A percentile compares a stretch with the other conserved stretches of the same genome.
Conservation (phyloP, 805 yeast species). For the Kodamaea sagamina region DNA sequence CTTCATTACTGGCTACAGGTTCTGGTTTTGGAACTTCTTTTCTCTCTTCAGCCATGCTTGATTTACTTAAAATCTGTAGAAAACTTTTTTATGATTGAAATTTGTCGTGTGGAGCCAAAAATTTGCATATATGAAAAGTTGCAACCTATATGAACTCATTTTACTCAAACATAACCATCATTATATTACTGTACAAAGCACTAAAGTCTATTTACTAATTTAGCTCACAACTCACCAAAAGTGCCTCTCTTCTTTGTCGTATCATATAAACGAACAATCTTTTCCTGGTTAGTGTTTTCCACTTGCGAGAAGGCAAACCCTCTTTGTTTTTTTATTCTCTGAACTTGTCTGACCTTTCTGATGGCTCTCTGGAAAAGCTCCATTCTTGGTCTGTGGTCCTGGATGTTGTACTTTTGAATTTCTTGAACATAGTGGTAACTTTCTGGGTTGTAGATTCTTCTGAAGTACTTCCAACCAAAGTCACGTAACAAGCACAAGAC, state of each 20-base stretch:
- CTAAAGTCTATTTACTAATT: not conserved
- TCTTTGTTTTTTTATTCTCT: conserved; percentile 95
- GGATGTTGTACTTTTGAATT: conserved; percentile 91
- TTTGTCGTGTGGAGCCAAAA: conserved; percentile 5
- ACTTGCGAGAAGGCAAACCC: conserved; percentile 98
- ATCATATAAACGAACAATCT: conserved; percentile 89
- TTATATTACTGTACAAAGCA: too few relatives aligned
- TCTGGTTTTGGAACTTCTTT: not conserved
- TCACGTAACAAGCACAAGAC: conserved; percentile 81
- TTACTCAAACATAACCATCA: too few relatives aligned
- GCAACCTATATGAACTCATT: too few relatives aligned
- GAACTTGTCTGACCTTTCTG: conserved; percentile 95
- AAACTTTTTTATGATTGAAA: too few relatives aligned
- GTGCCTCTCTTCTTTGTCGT: conserved; percentile 82
- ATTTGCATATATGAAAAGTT: not conserved
- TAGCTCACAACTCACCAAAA: conserved; percentile 11
- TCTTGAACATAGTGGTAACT: conserved; percentile 94
- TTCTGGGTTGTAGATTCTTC: conserved; percentile 89
- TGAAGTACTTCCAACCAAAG: conserved; percentile 90
- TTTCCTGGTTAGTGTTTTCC: conserved; percentile 86
- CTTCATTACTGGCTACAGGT: not conserved
- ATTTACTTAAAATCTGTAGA: not conserved
- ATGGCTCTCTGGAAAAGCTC: conserved; percentile 97
- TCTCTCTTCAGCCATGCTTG: conserved; percentile 6
- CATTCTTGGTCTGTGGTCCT: conserved; percentile 92